Conservation (phyloP, 257 asterid genomes). For the Linaria vulgaris region DNA sequence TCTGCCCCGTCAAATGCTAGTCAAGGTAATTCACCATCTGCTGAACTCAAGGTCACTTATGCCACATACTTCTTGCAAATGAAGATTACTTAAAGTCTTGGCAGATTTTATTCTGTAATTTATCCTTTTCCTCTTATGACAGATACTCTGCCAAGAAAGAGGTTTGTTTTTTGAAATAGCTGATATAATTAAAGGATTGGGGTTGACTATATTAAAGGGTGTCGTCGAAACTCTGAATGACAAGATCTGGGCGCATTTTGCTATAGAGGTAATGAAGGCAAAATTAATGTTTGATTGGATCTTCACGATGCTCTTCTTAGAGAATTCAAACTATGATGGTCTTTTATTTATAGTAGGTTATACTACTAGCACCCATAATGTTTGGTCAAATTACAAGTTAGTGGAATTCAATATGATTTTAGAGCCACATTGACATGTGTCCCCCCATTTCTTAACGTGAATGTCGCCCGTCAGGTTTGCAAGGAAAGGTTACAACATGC, state of each 20-base stretch:
- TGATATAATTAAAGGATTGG: conserved; percentile 84
- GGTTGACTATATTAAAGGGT: conserved; percentile 86
- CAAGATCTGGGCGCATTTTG: conserved; percentile 88
- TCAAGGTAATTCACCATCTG: conserved; percentile 51
- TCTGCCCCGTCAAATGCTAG: conserved; percentile 91
- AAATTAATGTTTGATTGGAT: too few relatives aligned
- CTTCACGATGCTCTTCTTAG: neutral
- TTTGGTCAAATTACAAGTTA: too few relatives aligned
- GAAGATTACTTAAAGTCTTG: conserved; percentile 1
- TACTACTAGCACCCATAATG: too few relatives aligned
- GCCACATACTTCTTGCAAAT: neutral
- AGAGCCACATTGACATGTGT: too few relatives aligned
- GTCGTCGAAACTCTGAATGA: conserved; percentile 78
- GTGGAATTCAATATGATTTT: too few relatives aligned
- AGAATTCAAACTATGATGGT: neutral
- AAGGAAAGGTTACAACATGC: too few relatives aligned
- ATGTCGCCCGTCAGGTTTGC: too few relatives aligned
- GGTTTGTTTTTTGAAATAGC: conserved; percentile 91
- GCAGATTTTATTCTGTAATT: neutral
- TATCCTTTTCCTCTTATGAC: conserved; percentile 18
- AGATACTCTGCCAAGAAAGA: conserved; percentile 91
- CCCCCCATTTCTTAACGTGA: too few relatives aligned
- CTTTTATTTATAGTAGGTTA: neutral
- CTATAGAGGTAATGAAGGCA: conserved; percentile 65
- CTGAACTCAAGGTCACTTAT: neutral